Base-by-base conservation (phyloP, 2,329 filamentous ascomycete species). In the Penicillium oxalicum region DNA sequence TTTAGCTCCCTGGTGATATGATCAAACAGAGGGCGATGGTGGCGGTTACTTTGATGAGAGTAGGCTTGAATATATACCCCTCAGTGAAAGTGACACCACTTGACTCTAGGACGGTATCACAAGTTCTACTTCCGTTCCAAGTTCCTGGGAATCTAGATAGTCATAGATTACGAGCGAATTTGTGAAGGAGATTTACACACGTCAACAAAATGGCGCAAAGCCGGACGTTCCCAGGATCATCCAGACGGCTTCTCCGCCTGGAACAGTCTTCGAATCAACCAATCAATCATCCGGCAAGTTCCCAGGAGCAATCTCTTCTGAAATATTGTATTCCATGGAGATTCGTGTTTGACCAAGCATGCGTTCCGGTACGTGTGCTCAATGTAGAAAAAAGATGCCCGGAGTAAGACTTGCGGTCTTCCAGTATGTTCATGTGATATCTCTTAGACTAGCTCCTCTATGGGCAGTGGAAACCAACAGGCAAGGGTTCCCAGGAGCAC, bases 61-160 rank as follows among this genome's bases (percentile, higher is more conserved):
- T 24, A 38, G 13, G 36, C 36, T 38, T 38, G 6, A 38, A 25
- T 38, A 38, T 38, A 38, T 38, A 38, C 36, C 36, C 7, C 13
- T 38, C 36, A 26, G 13, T 38, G 36, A 38, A 38, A 38, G 24
- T 38, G 36, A 25, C 33, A 35, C 33, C 36, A 25, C 36, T 38
- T 39, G 24, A 26, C 24, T 39, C 37, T 39, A 39, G 37, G 24
- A 26, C 24, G 4, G 25, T 27, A 39, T 39, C 24, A 39, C 4
- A 27, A 29, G 26, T 41, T n/a, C 39, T 29, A 41, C 26, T 18
- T 41, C 2, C 13, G 37, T 39, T 39, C 5, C 9, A 18, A 41
- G 39, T 41, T 41, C 39, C 39, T n/a, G 18, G 39, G 39, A 41
- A 41, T 24, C 26, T 41, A 41, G 27, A 27, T 39, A 39, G n/a